These are phyloP conservation scores for Camellia sinensis DNA, from an alignment of 148 eudicot species.

Conservation along the genomic window DNA sequence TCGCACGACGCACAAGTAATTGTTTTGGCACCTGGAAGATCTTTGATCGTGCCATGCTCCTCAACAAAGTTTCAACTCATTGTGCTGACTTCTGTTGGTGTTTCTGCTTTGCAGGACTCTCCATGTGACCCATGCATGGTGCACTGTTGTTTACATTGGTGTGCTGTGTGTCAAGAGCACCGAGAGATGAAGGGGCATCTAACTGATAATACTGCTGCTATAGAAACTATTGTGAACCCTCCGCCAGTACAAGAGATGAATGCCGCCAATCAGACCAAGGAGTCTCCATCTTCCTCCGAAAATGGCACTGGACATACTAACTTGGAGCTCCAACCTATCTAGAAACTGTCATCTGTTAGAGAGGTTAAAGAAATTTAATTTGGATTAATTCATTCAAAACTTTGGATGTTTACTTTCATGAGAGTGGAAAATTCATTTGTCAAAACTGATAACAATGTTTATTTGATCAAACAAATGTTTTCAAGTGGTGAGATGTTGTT, in stretches of 20 bases:
- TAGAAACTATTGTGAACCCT: slow-evolving; percentile 40
- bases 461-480: not conserved
- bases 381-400: not conserved
- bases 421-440: not conserved
- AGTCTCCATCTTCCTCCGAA: slow-evolving; percentile 25
- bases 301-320: slow-evolving; percentile 17
- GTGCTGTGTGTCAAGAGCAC: slow-evolving; percentile 85
- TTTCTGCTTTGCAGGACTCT: slow-evolving; percentile 40
- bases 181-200: slow-evolving; percentile 60
- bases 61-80: not conserved
- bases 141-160: slow-evolving; percentile 82
- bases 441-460: not conserved
- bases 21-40: not conserved
- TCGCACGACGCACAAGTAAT: not conserved
- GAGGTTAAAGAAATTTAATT: not conserved
- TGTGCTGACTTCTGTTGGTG: not conserved
- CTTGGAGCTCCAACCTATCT: slow-evolving; percentile 37
- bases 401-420: not conserved
- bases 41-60: not conserved
- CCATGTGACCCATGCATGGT: slow-evolving; percentile 83
- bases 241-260: slow-evolving; percentile 68
- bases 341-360: not conserved
- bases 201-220: slow-evolving; percentile 24
- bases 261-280: slow-evolving; percentile 18
- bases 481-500: not conserved